Percentiles rank a stretch among this genome's conserved stretches.
Evolutionary conservation across 1,284 basidiomycete species (phyloP).

Genomic region (Leccinum solheimii): DNA sequence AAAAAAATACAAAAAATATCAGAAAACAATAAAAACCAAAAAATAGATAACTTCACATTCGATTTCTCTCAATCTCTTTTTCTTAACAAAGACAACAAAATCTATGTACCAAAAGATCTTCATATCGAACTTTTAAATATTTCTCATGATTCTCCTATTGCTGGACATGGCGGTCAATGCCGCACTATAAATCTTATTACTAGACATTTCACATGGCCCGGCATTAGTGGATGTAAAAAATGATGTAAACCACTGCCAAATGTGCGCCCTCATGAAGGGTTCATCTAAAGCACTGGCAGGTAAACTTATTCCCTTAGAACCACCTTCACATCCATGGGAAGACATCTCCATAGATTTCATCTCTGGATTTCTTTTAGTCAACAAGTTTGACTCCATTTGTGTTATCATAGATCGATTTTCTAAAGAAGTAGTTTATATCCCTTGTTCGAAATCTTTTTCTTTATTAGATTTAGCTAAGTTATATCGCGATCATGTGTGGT

Average conservation of each 20-base stretch:
- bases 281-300: not conserved
- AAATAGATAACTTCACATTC: too few species aligned
- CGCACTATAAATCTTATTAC: not conserved
- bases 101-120: too few species aligned
- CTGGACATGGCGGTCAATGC: not conserved
- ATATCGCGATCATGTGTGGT: not conserved
- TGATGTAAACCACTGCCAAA: not conserved
- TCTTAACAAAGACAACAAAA: too few species aligned
- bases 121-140: too few species aligned
- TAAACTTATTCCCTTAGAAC: not conserved
- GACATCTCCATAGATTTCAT: not conserved
- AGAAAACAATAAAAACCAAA: too few species aligned
- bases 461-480: not conserved
- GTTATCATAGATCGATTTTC: not conserved
- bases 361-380: not conserved
- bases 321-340: not conserved
- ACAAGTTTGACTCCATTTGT: not conserved
- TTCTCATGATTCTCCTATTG: too few species aligned
- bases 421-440: not conserved
- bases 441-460: not conserved
- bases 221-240: not conserved
- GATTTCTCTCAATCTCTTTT: too few species aligned
- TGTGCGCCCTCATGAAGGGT: not conserved
- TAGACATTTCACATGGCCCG: not conserved
- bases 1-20: too few species aligned